These are phyloP conservation scores for Larix kaempferi DNA, from an alignment of 75 land plant species.

Conservation along the genomic window DNA sequence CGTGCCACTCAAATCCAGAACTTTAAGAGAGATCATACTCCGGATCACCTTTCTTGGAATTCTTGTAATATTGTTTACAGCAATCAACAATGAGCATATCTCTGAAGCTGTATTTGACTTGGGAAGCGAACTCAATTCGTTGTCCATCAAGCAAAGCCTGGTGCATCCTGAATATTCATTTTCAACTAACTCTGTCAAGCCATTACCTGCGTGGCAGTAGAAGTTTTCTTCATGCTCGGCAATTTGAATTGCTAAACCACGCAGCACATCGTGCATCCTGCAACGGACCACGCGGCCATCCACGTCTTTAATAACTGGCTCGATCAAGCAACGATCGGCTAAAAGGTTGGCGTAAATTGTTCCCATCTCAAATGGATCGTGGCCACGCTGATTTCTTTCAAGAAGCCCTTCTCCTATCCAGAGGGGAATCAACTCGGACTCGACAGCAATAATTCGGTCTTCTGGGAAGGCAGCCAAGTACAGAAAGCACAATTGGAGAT, in stretches of 20 bases:
- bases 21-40: background rate
- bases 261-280: background rate
- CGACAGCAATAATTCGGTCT: background rate
- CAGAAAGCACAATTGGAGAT: conserved; percentile 1
- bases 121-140: background rate
- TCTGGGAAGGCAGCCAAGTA: background rate
- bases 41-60: background rate
- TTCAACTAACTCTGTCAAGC: background rate
- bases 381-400: background rate
- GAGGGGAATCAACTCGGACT: background rate
- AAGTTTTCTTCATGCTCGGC: background rate
- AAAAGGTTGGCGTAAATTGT: background rate
- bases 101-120: background rate
- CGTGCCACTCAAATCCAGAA: background rate
- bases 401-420: conserved; percentile 1
- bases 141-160: background rate
- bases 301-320: background rate
- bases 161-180: background rate
- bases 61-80: background rate
- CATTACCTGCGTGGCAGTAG: background rate
- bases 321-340: conserved; percentile 1
- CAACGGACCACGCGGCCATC: background rate
- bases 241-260: background rate
- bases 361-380: background rate
- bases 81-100: background rate